Base-by-base conservation (phyloP, 306 rosid species). In the Astragalus membranaceus region DNA sequence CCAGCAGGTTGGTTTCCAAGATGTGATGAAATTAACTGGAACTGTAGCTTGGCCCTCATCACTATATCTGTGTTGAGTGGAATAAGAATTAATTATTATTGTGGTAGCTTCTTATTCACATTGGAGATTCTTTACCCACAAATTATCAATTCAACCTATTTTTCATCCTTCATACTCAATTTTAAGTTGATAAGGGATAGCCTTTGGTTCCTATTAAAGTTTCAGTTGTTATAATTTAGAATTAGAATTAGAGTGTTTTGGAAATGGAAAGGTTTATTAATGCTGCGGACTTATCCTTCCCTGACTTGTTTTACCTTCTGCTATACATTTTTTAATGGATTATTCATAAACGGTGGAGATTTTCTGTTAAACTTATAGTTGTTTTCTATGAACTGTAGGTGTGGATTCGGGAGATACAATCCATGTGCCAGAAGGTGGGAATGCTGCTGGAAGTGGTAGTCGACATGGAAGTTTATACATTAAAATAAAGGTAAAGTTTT, bases 371-470 rank as follows among this genome's bases (percentile, higher is more conserved):
- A 26, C 64, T 51, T 58, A 59, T 82, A 7, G 26, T 51, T 49
- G 8, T 65, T 55, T 53, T 70, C 46, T 49, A 17, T 80, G 35
- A 79, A 61, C 83, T 83, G 63, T 68, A 94, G 99, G 99, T 26
- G 92, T 94, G 75, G 97, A 88, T 71, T 78, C 88, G 10, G 99
- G 97, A 62, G 99, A 94, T 80, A 87, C 96, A 67, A 91, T 94
- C 75, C 90, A 92, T 76, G 92, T 94, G 60, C 97, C 97, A 39
- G 95, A 83, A 80, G 99, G 88, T 77, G 99, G 99, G 71, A 85
- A 83, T 87, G 80, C 85, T 46, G 95, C 88, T 50, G 82, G 87
- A 74, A 80, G 77, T 73, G 88, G 92, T 73, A 88, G 82, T 56
- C 92, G 72, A 33, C 69, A 94, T 65, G 97, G 99, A 78, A 87